Evolutionary conservation across 1,284 basidiomycete species (phyloP).

Genomic region (Apiotrichum laibachii): DNA sequence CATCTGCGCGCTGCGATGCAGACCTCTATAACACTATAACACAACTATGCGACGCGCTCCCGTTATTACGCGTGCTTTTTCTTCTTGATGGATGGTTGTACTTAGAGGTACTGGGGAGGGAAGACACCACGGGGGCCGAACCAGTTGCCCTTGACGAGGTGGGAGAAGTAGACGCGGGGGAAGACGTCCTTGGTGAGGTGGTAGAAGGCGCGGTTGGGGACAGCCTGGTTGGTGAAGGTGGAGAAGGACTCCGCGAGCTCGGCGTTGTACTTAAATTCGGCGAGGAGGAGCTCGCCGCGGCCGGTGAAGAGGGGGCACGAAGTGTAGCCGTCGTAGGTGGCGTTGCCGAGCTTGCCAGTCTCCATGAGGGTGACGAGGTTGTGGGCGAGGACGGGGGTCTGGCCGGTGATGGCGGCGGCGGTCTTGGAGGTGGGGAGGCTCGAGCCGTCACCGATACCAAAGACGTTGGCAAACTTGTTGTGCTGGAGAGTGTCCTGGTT

Average conservation of each 20-base stretch:
- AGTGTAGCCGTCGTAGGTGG: slow-evolving; percentile 75
- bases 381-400: slow-evolving; percentile 88
- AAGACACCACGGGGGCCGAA: slow-evolving; percentile 49
- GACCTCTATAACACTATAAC: slow-evolving; percentile 5
- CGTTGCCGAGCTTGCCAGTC: slow-evolving; percentile 65
- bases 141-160: slow-evolving; percentile 64
- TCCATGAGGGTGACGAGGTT: slow-evolving; percentile 76
- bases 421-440: slow-evolving; percentile 94
- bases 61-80: no score
- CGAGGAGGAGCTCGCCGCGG: slow-evolving; percentile 68
- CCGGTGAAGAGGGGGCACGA: slow-evolving; percentile 51
- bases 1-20: slow-evolving; percentile 3
- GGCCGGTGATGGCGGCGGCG: slow-evolving; percentile 85
- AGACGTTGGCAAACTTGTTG: slow-evolving; percentile 77
- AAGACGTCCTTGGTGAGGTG: slow-evolving; percentile 88
- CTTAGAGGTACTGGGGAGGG: slow-evolving; percentile 36
- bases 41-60: background rate
- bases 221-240: slow-evolving; percentile 64
- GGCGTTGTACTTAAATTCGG: slow-evolving; percentile 79
- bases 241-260: slow-evolving; percentile 83
- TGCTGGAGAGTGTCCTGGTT: slow-evolving; percentile 77
- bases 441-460: slow-evolving; percentile 85
- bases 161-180: slow-evolving; percentile 82
- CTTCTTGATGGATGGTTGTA: no score
- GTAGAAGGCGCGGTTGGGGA: slow-evolving; percentile 68